Evolutionary conservation across 495 filamentous ascomycete genomes (phyloP).

Genomic region (Aspergillus affinis): DNA sequence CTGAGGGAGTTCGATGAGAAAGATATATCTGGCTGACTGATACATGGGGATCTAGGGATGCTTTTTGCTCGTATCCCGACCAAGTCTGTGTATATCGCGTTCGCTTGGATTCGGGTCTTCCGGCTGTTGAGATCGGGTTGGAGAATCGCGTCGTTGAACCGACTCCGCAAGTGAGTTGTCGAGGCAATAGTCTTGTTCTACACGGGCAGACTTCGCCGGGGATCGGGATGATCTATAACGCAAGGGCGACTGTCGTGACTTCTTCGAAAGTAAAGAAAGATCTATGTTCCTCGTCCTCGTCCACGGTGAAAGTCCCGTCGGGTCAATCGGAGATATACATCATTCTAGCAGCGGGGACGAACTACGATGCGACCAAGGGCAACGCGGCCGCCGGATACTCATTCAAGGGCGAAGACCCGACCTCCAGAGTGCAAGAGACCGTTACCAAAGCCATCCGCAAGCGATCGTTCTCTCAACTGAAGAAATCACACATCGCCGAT

Average conservation of each 20-base stretch:
- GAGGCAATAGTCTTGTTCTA: constrained; percentile 25
- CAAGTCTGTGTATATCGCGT: constrained; percentile 49
- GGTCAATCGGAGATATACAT: constrained; percentile 21
- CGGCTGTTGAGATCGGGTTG: constrained; percentile 32
- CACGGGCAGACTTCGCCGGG: constrained; percentile 30
- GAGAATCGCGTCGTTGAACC: constrained; percentile 29
- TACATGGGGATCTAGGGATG: background rate
- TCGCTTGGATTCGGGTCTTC: constrained; percentile 28
- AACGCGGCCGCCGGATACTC: constrained; percentile 40
- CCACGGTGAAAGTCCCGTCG: constrained; percentile 10
- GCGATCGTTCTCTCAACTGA: constrained; percentile 28
- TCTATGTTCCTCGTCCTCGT: constrained; percentile 10
- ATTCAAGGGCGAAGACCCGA: constrained; percentile 47
- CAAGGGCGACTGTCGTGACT: background rate
- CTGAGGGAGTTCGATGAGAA: too few species aligned
- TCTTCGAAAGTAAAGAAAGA: background rate
- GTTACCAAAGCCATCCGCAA: constrained; percentile 25
- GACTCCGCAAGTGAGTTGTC: constrained; percentile 26
- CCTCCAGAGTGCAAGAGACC: constrained; percentile 28
- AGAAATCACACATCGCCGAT: constrained; percentile 40
- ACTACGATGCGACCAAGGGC: constrained; percentile 46
- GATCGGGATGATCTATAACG: constrained; percentile 36
- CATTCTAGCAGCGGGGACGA: constrained; percentile 42
- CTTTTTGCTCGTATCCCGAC: constrained; percentile 48
- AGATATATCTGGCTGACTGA: background rate